Percentiles rank a stretch among this genome's conserved stretches.
phyloP scores from a whole-genome alignment of 2,329 filamentous ascomycete genomes.

The Penicillium polonicum region DNA sequence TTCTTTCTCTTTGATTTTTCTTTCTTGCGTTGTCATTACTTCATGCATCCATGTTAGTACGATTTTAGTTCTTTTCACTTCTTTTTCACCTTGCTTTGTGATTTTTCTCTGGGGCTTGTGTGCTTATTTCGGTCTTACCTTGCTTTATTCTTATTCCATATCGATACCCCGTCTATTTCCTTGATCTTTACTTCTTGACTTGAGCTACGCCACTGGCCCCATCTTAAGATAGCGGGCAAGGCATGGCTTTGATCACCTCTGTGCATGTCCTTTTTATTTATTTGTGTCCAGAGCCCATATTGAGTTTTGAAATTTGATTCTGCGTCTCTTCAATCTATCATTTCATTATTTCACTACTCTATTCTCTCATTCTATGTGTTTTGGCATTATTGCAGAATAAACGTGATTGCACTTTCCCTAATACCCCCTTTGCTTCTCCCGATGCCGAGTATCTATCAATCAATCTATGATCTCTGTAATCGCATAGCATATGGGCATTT shows the following conservation, averaged over 20 bases:
- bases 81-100: conserved; percentile 16
- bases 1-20: conserved; percentile 11
- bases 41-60: neutral
- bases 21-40: conserved; percentile 23
- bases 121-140: conserved; percentile 14
- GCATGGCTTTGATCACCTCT: neutral
- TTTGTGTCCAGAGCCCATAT: neutral
- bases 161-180: conserved; percentile 36
- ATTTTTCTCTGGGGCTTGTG: neutral
- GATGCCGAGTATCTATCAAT: neutral
- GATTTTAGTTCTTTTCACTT: conserved; percentile 12
- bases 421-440: neutral
- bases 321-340: neutral
- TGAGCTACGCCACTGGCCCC: neutral
- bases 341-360: neutral
- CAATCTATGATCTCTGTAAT: neutral
- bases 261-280: neutral
- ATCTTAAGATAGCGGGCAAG: conserved; percentile 3
- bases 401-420: conserved; percentile 2
- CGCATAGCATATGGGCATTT: neutral
- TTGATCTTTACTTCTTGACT: conserved; percentile 16
- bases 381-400: neutral
- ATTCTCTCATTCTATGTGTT: neutral
- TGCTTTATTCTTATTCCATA: conserved; percentile 26
- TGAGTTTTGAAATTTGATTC: neutral